Evolutionary conservation across 345 rosid genomes (phyloP).

Genomic region (Eucalyptus pumila): DNA sequence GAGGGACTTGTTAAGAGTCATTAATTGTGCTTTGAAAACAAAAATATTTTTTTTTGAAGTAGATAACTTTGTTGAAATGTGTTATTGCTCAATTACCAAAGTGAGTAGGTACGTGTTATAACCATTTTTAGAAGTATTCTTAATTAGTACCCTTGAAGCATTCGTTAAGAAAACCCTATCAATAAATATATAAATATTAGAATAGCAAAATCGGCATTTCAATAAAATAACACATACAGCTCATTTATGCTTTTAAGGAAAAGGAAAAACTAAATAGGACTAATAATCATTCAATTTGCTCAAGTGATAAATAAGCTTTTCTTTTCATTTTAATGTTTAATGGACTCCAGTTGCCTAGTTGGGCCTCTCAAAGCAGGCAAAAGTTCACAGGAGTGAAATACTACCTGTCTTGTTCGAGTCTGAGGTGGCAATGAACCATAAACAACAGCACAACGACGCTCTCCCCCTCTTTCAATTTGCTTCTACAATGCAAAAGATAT

Average conservation of each 20-base stretch:
- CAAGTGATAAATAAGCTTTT: background rate
- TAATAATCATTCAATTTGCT: background rate
- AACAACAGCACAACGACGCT: slow-evolving; percentile 87
- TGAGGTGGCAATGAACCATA: slow-evolving; percentile 91
- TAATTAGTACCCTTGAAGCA: background rate
- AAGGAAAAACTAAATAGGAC: background rate
- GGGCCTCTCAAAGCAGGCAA: background rate
- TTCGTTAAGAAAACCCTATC: background rate
- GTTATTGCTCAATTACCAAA: background rate
- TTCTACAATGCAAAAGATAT: slow-evolving; percentile 17
- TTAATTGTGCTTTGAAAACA: background rate
- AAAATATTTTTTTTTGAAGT: background rate
- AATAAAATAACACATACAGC: background rate
- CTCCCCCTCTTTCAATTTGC: slow-evolving; percentile 47
- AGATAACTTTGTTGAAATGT: background rate
- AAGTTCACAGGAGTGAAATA: background rate
- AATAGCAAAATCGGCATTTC: background rate
- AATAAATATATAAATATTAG: background rate
- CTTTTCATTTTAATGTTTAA: background rate
- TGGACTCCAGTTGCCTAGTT: background rate
- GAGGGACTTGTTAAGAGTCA: background rate
- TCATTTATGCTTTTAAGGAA: background rate
- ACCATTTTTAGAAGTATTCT: background rate
- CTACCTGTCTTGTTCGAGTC: slow-evolving; percentile 93
- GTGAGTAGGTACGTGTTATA: background rate